Conservation (phyloP, 164 flowering plant genomes). For the Liquidambar formosana region DNA sequence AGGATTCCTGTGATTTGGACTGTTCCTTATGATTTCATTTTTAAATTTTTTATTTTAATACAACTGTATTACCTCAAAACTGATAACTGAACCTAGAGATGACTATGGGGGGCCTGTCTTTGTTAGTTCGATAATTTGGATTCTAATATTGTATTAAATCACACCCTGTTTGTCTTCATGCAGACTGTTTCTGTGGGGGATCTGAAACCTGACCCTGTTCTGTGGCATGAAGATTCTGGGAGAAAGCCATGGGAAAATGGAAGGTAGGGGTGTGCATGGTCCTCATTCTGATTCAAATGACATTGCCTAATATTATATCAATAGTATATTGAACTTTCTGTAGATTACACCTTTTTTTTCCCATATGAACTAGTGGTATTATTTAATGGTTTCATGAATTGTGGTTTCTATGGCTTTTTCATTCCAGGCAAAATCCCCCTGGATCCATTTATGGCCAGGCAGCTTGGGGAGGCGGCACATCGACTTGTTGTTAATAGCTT, state of each 20-base stretch:
- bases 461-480: constrained; percentile 89
- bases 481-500: constrained; percentile 79
- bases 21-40: too few relatives aligned
- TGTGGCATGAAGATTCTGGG: constrained; percentile 94
- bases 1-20: too few relatives aligned
- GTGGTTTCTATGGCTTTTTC: not conserved
- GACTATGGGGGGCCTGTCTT: not conserved
- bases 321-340: too few relatives aligned
- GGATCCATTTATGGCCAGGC: constrained; percentile 65
- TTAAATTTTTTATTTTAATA: too few relatives aligned
- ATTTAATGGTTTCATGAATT: not conserved
- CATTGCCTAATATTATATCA: too few relatives aligned
- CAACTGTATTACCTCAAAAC: too few relatives aligned
- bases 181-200: constrained; percentile 73
- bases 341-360: not conserved
- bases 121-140: not conserved
- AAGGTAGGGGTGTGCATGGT: constrained; percentile 22
- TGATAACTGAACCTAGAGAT: too few relatives aligned
- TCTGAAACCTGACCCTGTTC: constrained; percentile 72
- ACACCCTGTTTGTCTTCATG: constrained; percentile 11
- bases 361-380: not conserved
- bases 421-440: constrained; percentile 50
- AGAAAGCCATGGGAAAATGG: constrained; percentile 58
- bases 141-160: not conserved
- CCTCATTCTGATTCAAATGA: not conserved